Percentiles rank a stretch among this genome's conserved stretches.
Conservation (phyloP, 129 eudicot genomes). For the Artemisia argyi region DNA sequence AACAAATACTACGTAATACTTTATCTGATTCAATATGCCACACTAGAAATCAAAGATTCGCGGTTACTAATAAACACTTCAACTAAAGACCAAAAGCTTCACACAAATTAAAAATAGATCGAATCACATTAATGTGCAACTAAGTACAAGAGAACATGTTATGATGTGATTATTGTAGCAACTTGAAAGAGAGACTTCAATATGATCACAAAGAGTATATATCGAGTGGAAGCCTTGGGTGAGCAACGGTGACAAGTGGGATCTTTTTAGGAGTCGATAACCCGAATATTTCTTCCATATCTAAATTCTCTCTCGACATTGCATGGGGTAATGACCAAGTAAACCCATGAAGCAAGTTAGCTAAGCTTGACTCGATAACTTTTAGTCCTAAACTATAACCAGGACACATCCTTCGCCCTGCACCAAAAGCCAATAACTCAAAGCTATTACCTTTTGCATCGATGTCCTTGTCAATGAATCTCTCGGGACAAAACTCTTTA, state of each 20-base stretch:
- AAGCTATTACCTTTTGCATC: neutral
- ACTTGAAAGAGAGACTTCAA: neutral
- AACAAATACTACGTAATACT: too few relatives aligned
- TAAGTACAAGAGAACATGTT: too few relatives aligned
- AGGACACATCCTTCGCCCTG: neutral
- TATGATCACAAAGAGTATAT: neutral
- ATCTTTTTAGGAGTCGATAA: neutral
- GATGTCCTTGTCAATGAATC: too few relatives aligned
- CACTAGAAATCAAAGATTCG: too few relatives aligned
- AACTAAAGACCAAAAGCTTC: too few relatives aligned
- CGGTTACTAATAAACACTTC: too few relatives aligned
- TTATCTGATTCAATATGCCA: too few relatives aligned
- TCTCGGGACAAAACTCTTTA: too few relatives aligned
- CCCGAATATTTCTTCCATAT: neutral
- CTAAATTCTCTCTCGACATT: neutral
- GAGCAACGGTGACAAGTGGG: neutral
- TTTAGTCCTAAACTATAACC: slow-evolving; percentile 10
- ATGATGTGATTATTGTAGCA: too few relatives aligned
- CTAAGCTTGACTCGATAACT: neutral
- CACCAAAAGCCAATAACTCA: slow-evolving; percentile 2
- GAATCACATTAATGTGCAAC: too few relatives aligned
- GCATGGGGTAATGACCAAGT: neutral
- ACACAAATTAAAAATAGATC: too few relatives aligned
- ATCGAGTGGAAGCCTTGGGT: neutral
- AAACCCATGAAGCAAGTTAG: slow-evolving; percentile 12